Evolutionary conservation across 2,329 filamentous ascomycete species (phyloP).

Genomic region (Verticillium nonalfalfae): DNA sequence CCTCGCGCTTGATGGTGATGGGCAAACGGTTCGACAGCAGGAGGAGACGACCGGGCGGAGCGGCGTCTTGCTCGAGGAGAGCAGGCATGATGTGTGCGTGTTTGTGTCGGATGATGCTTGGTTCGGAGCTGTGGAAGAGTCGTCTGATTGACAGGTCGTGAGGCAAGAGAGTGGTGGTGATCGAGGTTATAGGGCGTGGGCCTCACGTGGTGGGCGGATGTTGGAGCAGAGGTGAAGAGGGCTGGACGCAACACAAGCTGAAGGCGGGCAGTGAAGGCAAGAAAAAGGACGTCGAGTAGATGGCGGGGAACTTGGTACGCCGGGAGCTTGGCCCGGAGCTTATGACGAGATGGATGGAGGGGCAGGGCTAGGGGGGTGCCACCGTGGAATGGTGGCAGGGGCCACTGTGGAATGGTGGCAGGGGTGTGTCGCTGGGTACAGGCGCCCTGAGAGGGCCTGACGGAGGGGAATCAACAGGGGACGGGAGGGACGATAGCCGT

Average conservation of each 20-base stretch:
- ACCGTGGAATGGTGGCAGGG: not conserved
- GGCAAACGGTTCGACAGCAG: constrained; percentile 92
- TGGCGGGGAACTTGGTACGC: not conserved
- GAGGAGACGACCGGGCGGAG: constrained; percentile 52
- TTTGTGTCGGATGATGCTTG: not conserved
- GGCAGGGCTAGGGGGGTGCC: not conserved
- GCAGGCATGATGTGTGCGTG: constrained; percentile 24
- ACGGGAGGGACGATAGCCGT: not conserved
- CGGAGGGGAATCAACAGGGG: not conserved
- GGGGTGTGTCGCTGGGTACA: too few species aligned
- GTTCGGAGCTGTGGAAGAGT: not conserved
- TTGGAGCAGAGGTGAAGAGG: not conserved
- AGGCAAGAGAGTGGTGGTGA: not conserved
- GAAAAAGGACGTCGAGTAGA: not conserved
- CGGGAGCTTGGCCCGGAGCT: not conserved
- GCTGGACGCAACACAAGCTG: not conserved
- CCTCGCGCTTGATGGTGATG: constrained; percentile 91
- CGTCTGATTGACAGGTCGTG: not conserved
- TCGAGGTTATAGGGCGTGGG: not conserved
- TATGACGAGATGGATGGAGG: not conserved
- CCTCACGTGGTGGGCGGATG: not conserved
- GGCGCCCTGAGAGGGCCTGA: too few species aligned
- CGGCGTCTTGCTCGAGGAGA: constrained; percentile 24
- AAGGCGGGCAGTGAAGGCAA: not conserved
- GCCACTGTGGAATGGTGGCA: too few species aligned